Base-by-base conservation (phyloP, 2,329 filamentous ascomycete species). In the Didymella keratinophila region DNA sequence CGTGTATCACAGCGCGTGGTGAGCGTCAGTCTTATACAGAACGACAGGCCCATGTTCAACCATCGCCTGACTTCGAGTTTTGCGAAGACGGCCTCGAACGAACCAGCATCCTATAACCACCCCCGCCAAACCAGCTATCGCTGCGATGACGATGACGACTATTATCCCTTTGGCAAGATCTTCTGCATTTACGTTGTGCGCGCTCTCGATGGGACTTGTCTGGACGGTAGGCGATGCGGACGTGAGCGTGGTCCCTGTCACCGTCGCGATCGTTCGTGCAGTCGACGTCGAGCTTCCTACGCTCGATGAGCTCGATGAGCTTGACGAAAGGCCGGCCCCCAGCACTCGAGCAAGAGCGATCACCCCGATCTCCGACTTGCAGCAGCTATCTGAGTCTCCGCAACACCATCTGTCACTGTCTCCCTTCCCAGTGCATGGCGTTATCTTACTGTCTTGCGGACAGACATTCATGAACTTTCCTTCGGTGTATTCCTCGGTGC, bases 381-480 rank as follows among this genome's bases (percentile, higher is more conserved):
- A 36, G 32, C 32, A 36, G 32, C 14, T 36, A 8, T 36, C 14
- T 4, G 32, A 36, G 32, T n/a, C 14, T 16, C 46, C 46, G 32
- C 46, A 49, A 25, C 47, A 30, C 47, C 36, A 50, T 27, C 36
- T 37, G 3, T 41, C 47, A 23, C 47, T 50, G 4, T 37, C 34
- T 9, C 14, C 36, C 5, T 37, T 50, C 4, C 47, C 36, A 21
- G 23, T 25, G 20, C 47, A 50, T 14, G 47, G 47, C 25, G 36
- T 41, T 12, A 50, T 50, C 21, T 37, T 21, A 16, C 32, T 49
- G 32, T 49, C 34, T 30, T 50, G 23, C 20, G 23, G 36, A 18
- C 47, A 41, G 34, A 50, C 47, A 20, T 41, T 41, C 23, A 50
- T n/a, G 23, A 36, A 50, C 16, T 45, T 27, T 28, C 43, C 43